Conservation (phyloP, 768 basidiomycete genomes). For the Russula compacta region DNA sequence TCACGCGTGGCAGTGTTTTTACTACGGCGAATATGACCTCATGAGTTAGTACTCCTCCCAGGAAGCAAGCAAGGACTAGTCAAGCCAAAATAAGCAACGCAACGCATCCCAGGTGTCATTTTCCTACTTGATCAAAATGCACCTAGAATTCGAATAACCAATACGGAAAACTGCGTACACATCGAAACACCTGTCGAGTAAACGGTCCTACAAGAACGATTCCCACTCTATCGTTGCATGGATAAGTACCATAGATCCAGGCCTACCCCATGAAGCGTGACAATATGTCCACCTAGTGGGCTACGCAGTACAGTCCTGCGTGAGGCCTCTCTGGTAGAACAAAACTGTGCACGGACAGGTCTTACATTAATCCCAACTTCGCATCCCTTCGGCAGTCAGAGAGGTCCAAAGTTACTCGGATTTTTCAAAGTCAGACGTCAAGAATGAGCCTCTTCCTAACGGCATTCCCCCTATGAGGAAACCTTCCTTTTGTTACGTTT, state of each 20-base stretch:
- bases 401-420: not conserved
- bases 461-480: not conserved
- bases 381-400: not conserved
- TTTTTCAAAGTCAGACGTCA: not conserved
- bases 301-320: not conserved
- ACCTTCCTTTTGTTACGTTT: not conserved
- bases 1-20: not conserved
- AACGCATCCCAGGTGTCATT: not conserved
- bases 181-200: not conserved
- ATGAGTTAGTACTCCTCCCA: not conserved
- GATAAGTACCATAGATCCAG: not conserved
- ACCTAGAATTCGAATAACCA: not conserved
- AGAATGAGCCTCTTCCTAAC: not conserved
- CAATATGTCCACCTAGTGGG: not conserved
- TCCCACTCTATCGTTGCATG: not conserved
- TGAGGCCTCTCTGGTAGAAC: not conserved
- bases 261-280: not conserved
- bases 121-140: not conserved
- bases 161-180: not conserved
- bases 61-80: not conserved
- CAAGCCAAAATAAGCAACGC: not conserved
- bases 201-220: not conserved
- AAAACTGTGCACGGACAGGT: not conserved
- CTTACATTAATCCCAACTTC: not conserved
- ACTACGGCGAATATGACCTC: not conserved